These are phyloP conservation scores for Spizellomyces sp. DNA, from an alignment of 192 early-diverging fungal genomes.

Conservation along the genomic window DNA sequence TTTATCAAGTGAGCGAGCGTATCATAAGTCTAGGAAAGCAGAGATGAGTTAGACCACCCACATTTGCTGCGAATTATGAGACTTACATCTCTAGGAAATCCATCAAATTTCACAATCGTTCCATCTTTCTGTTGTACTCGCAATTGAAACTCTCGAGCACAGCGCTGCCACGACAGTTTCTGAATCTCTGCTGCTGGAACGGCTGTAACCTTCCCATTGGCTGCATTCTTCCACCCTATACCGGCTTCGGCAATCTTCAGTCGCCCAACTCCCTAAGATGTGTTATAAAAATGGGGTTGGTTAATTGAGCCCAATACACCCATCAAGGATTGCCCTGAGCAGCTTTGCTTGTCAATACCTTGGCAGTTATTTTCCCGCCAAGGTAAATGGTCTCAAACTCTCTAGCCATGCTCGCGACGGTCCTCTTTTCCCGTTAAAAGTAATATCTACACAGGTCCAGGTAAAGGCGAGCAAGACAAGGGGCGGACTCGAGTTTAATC, in stretches of 20 bases:
- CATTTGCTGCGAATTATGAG: not conserved
- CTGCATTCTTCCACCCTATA: conserved; percentile 74
- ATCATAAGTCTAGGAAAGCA: conserved; percentile 71
- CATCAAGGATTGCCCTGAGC: not conserved
- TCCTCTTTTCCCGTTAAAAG: too few relatives aligned
- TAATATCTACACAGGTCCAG: too few relatives aligned
- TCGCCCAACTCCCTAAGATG: conserved; percentile 38
- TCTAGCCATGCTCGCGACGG: conserved; percentile 13
- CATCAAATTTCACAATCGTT: conserved; percentile 83
- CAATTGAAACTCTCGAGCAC: conserved; percentile 86
- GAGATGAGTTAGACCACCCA: not conserved
- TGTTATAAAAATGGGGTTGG: not conserved
- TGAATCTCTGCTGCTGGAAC: conserved; percentile 67
- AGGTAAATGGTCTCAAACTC: conserved; percentile 48
- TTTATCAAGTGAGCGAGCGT: conserved; percentile 71
- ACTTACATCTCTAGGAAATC: conserved; percentile 75
- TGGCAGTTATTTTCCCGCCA: conserved; percentile 43
- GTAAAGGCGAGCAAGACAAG: too few relatives aligned
- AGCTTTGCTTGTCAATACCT: conserved; percentile 23
- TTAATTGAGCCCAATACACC: not conserved
- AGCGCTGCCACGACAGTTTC: conserved; percentile 58
- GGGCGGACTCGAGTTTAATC: too few relatives aligned
- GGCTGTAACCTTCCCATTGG: conserved; percentile 55
- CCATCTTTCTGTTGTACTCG: conserved; percentile 76
- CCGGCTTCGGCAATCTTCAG: conserved; percentile 59